Conservation (phyloP, 805 yeast species). For the Pichia insulana region DNA sequence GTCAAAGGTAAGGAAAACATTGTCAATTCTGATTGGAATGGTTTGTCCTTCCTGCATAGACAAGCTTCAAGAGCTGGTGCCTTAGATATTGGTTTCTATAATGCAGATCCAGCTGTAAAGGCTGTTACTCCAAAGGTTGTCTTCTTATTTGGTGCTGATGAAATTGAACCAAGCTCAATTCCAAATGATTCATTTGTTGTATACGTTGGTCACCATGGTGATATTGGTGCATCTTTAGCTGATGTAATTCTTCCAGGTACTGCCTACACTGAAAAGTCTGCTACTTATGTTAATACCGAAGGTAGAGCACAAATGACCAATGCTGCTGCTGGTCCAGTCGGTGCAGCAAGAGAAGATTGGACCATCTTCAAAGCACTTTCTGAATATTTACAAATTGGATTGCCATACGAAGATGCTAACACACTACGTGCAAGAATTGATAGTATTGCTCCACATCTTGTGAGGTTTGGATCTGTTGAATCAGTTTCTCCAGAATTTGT, state of each 20-base stretch:
- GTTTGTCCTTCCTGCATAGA: constrained; percentile 71
- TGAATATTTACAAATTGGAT: constrained; percentile 60
- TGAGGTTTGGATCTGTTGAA: constrained; percentile 68
- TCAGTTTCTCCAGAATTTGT: constrained; percentile 51
- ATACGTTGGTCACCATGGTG: constrained; percentile 91
- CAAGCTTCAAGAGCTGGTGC: constrained; percentile 87
- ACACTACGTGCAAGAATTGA: constrained; percentile 61
- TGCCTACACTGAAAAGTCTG: constrained; percentile 81
- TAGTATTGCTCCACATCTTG: constrained; percentile 73
- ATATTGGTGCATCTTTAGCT: constrained; percentile 77
- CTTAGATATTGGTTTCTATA: constrained; percentile 71
- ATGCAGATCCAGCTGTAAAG: constrained; percentile 37
- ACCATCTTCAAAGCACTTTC: constrained; percentile 74
- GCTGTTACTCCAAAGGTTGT: constrained; percentile 58
- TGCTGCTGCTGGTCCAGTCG: constrained; percentile 84
- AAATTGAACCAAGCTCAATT: constrained; percentile 55
- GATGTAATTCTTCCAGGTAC: constrained; percentile 82
- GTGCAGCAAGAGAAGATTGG: constrained; percentile 90
- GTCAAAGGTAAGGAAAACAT: constrained; percentile 48
- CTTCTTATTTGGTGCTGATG: constrained; percentile 81
- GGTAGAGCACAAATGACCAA: constrained; percentile 81
- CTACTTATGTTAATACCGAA: constrained; percentile 82
- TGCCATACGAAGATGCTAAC: constrained; percentile 69
- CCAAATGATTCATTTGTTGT: constrained; percentile 83
- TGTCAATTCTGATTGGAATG: constrained; percentile 71